Evolutionary conservation across 2,329 filamentous ascomycete genomes (phyloP), one percentile per base, ranked within the genome.

Genomic region (Remersonia thermophila): DNA sequence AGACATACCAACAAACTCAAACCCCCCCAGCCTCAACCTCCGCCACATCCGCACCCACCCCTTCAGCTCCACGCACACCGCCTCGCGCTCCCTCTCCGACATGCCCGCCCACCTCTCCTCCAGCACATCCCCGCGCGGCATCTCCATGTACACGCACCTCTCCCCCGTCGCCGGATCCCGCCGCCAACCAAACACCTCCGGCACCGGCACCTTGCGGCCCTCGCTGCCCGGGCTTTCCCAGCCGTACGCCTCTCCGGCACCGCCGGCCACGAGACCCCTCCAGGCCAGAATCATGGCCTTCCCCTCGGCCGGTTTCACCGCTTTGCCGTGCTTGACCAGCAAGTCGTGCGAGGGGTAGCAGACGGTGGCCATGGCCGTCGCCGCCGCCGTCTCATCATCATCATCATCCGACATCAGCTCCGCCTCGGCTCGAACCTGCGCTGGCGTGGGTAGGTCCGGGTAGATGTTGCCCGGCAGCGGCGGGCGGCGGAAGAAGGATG

Each of bases 101-200:
- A 45, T 15, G 10, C 27, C 25, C 11, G 5, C 40, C 43, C 43
- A 45, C 26, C 38, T 13, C 5, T 33, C 20, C 23, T 30, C 36
- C 27, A 43, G 15, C 16, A 39, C 33, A 12, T 31, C 30, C 13
- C 38, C 40, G 16, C 26, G 17, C 1, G 41, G 43, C 30, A 45
- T 8, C 1, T 27, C 37, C 40, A 44, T 41, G 23, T 45, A 47
- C 14, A 47, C 18, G 27, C 42, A 45, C 30, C 38, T 30, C 29
- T 47, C 43, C 27, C 36, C 33, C 3, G 20, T 39, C 16, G 25
- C 42, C 13, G 14, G 37, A 34, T 45, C 45, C 13, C 36, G 17
- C 27, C 45, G 37, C 45, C 45, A 47, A 5, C 45, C 45, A 35
- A 41, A 47, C 12, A 47, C 43, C 30, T 47, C 43, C 2, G 41